phyloP scores from a whole-genome alignment of 129 eudicot species.

The Mikania micrantha region DNA sequence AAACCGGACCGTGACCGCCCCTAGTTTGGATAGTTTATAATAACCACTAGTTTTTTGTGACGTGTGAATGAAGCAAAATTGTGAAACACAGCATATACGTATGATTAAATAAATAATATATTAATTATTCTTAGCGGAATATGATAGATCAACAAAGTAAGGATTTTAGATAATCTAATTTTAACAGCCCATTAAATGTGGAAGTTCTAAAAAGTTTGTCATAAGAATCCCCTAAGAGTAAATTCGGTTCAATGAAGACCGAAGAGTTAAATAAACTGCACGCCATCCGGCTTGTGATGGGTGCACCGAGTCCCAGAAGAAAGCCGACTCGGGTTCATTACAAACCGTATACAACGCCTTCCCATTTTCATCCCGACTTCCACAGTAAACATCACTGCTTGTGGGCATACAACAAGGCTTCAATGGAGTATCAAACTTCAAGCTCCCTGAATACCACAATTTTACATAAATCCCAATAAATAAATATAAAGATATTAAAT shows the following conservation, averaged over 20 bases:
- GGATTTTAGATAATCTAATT: too few relatives aligned
- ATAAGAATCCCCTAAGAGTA: conserved; percentile 11
- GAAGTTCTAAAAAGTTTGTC: too few relatives aligned
- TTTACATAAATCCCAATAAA: background rate
- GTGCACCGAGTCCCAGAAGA: conserved; percentile 74
- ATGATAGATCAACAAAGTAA: too few relatives aligned
- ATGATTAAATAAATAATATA: too few relatives aligned
- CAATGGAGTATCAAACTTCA: conserved; percentile 67
- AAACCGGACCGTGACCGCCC: too few relatives aligned
- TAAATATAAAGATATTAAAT: background rate
- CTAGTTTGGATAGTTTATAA: too few relatives aligned
- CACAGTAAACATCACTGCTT: conserved; percentile 32
- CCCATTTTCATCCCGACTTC: conserved; percentile 46
- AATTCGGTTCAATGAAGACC: conserved; percentile 37
- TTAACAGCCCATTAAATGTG: too few relatives aligned
- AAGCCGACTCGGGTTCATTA: conserved; percentile 43
- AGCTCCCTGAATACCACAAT: conserved; percentile 29
- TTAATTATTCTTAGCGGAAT: too few relatives aligned
- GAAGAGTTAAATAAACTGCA: conserved; percentile 39
- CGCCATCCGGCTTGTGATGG: conserved; percentile 85
- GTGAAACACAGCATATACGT: too few relatives aligned
- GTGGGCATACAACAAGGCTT: conserved; percentile 62
- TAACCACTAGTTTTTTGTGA: too few relatives aligned
- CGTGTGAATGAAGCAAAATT: too few relatives aligned
- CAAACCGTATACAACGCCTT: conserved; percentile 49